These are phyloP conservation scores for Diaporthe sp. DNA, from an alignment of 2,329 filamentous ascomycete genomes.

Conservation along the genomic window DNA sequence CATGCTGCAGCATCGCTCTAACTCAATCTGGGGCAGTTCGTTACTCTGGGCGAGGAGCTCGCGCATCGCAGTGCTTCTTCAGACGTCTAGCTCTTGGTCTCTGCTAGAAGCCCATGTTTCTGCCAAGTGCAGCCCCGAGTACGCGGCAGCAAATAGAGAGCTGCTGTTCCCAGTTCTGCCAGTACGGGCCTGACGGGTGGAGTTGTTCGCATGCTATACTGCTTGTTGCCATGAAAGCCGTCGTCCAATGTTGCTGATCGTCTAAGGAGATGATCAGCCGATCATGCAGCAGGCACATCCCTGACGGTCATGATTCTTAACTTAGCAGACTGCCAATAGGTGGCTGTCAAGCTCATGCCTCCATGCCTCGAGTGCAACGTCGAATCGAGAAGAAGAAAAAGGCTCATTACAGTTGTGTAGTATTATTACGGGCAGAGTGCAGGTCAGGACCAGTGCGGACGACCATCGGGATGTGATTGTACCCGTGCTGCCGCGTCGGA, in stretches of 20 bases:
- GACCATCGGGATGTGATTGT: slow-evolving; percentile 16
- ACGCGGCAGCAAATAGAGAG: slow-evolving; percentile 11
- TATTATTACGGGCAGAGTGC: slow-evolving; percentile 17
- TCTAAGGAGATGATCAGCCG: slow-evolving; percentile 23
- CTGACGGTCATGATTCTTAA: slow-evolving; percentile 18
- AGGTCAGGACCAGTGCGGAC: slow-evolving; percentile 2
- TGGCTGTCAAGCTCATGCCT: slow-evolving; percentile 19
- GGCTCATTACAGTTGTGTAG: not conserved
- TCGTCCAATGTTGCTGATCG: slow-evolving; percentile 37
- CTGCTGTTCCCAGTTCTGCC: not conserved
- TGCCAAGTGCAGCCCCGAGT: not conserved
- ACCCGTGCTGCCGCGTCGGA: slow-evolving; percentile 21
- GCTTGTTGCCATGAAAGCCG: slow-evolving; percentile 12
- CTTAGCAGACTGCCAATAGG: slow-evolving; percentile 1
- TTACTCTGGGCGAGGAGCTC: not conserved
- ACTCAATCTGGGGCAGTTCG: not conserved
- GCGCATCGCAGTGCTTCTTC: slow-evolving; percentile 10
- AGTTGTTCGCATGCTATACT: slow-evolving; percentile 17
- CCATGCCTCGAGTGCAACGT: slow-evolving; percentile 1
- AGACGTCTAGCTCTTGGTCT: not conserved
- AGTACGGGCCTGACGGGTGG: not conserved
- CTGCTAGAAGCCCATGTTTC: not conserved
- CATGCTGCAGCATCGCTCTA: not conserved
- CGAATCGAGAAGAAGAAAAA: slow-evolving; percentile 5
- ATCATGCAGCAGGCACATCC: slow-evolving; percentile 21